A percentile compares a stretch with the other conserved stretches of the same genome.
These are phyloP conservation scores for Incumbomyces lentus DNA, from an alignment of 2,329 filamentous ascomycete species.

Conservation along the genomic window DNA sequence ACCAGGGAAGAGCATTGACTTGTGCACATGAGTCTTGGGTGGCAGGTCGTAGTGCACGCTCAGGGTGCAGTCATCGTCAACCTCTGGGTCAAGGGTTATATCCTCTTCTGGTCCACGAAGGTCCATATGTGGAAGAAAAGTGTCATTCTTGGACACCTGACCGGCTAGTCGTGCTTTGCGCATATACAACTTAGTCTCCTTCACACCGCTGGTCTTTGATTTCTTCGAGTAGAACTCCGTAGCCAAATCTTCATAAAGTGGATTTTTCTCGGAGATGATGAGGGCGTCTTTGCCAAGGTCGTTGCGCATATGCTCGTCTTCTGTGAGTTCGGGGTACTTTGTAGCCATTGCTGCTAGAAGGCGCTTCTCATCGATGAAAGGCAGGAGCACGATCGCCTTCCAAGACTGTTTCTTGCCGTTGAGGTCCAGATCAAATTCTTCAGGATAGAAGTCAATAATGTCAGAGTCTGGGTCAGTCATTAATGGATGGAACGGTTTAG, in stretches of 20 bases:
- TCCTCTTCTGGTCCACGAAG: constrained; percentile 68
- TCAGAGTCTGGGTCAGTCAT: constrained; percentile 83
- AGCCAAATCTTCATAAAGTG: constrained; percentile 76
- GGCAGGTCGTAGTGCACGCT: constrained; percentile 85
- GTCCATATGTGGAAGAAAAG: constrained; percentile 73
- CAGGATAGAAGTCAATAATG: constrained; percentile 95
- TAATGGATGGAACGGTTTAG: constrained; percentile 74
- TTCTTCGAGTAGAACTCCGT: constrained; percentile 88
- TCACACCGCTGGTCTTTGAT: constrained; percentile 42
- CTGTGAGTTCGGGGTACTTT: constrained; percentile 68
- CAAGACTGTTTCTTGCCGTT: constrained; percentile 98
- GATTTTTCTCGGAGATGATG: constrained; percentile 72
- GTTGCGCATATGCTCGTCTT: constrained; percentile 71
- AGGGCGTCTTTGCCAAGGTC: constrained; percentile 69
- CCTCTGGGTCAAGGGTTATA: constrained; percentile 54
- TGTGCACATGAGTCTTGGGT: constrained; percentile 60
- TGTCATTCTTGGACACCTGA: constrained; percentile 67
- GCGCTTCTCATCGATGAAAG: constrained; percentile 89
- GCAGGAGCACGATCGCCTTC: constrained; percentile 87
- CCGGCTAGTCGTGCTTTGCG: constrained; percentile 66
- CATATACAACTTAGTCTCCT: constrained; percentile 63
- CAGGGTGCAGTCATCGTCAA: constrained; percentile 79
- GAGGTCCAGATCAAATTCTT: constrained; percentile 83
- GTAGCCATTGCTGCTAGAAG: constrained; percentile 71
- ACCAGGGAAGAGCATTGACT: constrained; percentile 86